phyloP scores from a whole-genome alignment of 352 stramenopile genomes.

The Detonula confervacea region DNA sequence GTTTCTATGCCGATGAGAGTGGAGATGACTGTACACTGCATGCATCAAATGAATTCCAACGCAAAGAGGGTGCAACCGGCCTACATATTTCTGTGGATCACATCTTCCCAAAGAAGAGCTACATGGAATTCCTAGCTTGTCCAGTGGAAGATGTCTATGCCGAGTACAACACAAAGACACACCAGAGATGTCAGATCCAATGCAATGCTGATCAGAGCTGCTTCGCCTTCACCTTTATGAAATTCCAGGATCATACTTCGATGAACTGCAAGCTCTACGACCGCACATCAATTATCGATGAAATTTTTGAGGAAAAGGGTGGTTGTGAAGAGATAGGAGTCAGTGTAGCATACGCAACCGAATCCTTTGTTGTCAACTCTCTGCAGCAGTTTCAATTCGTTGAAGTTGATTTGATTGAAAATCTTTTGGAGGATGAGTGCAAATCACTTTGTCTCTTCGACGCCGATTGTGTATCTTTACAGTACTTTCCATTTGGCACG shows the following conservation, averaged over 20 bases:
- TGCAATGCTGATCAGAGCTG: constrained; percentile 16
- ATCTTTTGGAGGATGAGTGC: constrained; percentile 9
- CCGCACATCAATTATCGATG: constrained; percentile 1
- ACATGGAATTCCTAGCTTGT: constrained; percentile 7
- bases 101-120: constrained; percentile 23
- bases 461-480: constrained; percentile 12
- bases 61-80: not conserved
- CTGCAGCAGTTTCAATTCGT: not conserved
- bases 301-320: constrained; percentile 11
- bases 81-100: constrained; percentile 12
- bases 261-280: constrained; percentile 14
- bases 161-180: constrained; percentile 18
- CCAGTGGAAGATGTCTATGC: constrained; percentile 1
- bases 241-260: not conserved
- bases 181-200: constrained; percentile 4
- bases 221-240: constrained; percentile 1
- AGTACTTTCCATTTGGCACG: constrained; percentile 7
- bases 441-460: constrained; percentile 19
- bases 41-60: constrained; percentile 1
- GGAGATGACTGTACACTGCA: constrained; percentile 4
- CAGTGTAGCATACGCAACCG: constrained; percentile 4
- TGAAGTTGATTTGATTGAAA: not conserved
- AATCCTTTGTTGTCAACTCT: constrained; percentile 7
- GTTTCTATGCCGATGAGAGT: constrained; percentile 6
- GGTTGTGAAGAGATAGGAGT: constrained; percentile 7